Evolutionary conservation across 176 grass and related monocot species (phyloP).

Genomic region (Chloris gayana): DNA sequence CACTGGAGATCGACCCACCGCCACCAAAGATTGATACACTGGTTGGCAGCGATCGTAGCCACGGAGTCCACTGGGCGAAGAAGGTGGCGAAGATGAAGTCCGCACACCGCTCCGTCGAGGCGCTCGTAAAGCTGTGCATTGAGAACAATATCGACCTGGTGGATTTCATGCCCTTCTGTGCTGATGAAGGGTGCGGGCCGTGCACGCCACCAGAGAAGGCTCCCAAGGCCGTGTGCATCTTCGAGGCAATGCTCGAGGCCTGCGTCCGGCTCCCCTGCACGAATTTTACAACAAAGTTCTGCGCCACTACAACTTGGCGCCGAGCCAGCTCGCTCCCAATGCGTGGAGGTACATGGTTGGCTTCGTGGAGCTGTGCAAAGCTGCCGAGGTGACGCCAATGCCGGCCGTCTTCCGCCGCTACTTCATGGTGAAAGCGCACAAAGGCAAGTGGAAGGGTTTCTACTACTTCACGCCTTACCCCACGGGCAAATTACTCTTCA

Average conservation of each 20-base stretch:
- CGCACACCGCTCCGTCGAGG: too few species aligned
- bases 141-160: not conserved
- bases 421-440: not conserved
- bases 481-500: not conserved
- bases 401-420: not conserved
- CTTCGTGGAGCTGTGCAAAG: not conserved
- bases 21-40: too few species aligned
- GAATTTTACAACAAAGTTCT: not conserved
- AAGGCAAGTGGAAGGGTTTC: not conserved
- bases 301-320: not conserved
- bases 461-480: not conserved
- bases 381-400: not conserved
- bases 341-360: not conserved
- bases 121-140: too few species aligned
- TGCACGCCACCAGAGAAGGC: not conserved
- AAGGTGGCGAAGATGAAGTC: too few species aligned
- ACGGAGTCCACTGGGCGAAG: too few species aligned
- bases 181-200: not conserved
- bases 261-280: not conserved
- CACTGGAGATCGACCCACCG: too few species aligned
- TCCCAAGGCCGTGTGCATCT: not conserved
- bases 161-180: not conserved
- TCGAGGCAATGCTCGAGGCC: not conserved
- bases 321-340: not conserved
- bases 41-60: too few species aligned